These are phyloP conservation scores for Penicillium salamii DNA, from an alignment of 495 filamentous ascomycete genomes.

Conservation along the genomic window DNA sequence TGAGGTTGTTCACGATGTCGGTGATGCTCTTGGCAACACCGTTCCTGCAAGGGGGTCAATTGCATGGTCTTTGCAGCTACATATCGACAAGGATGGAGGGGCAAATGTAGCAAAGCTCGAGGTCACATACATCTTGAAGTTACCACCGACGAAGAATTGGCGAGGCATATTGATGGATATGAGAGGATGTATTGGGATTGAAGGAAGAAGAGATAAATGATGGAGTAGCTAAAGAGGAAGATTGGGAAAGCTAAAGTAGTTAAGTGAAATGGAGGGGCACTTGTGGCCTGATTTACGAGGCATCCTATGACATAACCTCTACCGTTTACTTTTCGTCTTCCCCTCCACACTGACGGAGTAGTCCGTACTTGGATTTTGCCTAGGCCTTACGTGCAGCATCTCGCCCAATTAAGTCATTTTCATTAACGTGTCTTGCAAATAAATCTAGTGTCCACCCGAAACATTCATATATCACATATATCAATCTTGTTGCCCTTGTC, in stretches of 20 bases:
- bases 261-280: constrained; percentile 12
- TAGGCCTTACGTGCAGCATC: too few relatives aligned
- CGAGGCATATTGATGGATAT: constrained; percentile 65
- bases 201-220: constrained; percentile 8
- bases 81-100: constrained; percentile 14
- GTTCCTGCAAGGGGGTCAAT: constrained; percentile 63
- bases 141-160: constrained; percentile 99
- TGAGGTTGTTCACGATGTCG: constrained; percentile 82
- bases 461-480: too few relatives aligned
- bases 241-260: background rate
- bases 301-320: constrained; percentile 1
- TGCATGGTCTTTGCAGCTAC: constrained; percentile 3
- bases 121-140: constrained; percentile 89
- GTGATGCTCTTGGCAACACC: constrained; percentile 83
- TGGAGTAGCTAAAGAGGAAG: constrained; percentile 11
- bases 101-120: constrained; percentile 13
- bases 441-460: too few relatives aligned
- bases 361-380: background rate
- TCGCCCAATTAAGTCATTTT: too few relatives aligned
- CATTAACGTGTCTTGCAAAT: too few relatives aligned
- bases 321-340: background rate
- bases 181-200: constrained; percentile 4
- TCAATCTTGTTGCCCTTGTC: too few relatives aligned
- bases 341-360: too few relatives aligned
- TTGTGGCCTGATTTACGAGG: constrained; percentile 1